Evolutionary conservation across 1,284 basidiomycete genomes (phyloP), one percentile per base, ranked within the genome.

Genomic region (Fistulinella staudtii): DNA sequence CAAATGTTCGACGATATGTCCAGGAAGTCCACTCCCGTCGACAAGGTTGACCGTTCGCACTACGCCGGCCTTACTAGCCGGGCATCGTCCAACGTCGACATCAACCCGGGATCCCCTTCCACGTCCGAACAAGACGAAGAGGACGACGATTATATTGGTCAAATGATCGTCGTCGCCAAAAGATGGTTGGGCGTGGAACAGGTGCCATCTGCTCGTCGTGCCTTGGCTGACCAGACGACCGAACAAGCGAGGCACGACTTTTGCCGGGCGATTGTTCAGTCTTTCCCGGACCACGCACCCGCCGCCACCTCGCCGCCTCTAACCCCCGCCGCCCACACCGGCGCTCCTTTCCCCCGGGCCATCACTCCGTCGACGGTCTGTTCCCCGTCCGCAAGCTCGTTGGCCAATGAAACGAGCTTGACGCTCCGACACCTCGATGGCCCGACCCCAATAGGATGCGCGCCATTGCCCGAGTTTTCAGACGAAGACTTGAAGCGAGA

Each of bases 401-500:
- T 45, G 28, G 23, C 21, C 5, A 14, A 47, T 25, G 24, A 39
- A 29, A 36, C 24, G 5, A 27, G 11, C 3, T 0, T 30, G 5
- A 30, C 22, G 13, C 4, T 21, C 17, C 13, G 4, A 11, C 23
- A 3, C 7, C 31, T 23, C 17, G 46, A 30, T 8, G 6, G 9
- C 3, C 41, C n/a, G 17, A 34, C n/a, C n/a, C n/a, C n/a, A n/a
- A n/a, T n/a, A n/a, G n/a, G n/a, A n/a, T n/a, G n/a, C n/a, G n/a
- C n/a, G n/a, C n/a, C n/a, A n/a, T n/a, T n/a, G 8, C 29, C 40
- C 5, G 41, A 38, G 10, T 53, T 50, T 25, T 49, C 43, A 3
- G 52, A 53, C 4, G 34, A 45, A 10, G 53, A 50, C 1, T 42
- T 45, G 4, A 2, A 21, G 10, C 44, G 39, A 37, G 53, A 42